A percentile compares a stretch with the other conserved stretches of the same genome.
Evolutionary conservation across 352 stramenopile genomes (phyloP).

Genomic region (Phytophthora palmivora): DNA sequence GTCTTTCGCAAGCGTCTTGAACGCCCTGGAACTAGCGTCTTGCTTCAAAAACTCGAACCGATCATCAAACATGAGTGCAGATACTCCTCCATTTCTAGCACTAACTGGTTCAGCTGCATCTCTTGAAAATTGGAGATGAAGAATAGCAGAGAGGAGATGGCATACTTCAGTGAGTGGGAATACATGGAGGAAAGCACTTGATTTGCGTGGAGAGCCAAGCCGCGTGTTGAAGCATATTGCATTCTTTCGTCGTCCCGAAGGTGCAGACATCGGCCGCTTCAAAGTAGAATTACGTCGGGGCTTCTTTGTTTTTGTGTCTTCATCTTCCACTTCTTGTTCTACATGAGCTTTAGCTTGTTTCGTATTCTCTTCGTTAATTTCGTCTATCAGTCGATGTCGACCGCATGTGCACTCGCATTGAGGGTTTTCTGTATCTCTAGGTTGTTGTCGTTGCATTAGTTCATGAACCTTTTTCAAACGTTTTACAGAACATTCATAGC

Average conservation of each 20-base stretch:
- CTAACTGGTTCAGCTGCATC: constrained; percentile 39
- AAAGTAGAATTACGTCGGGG: constrained; percentile 36
- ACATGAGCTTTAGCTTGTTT: neutral
- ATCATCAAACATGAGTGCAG: constrained; percentile 37
- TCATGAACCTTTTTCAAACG: constrained; percentile 53
- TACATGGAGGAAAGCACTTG: constrained; percentile 44
- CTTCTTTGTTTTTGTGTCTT: constrained; percentile 27
- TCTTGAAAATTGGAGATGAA: constrained; percentile 71
- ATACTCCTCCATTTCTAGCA: constrained; percentile 14
- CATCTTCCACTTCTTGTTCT: constrained; percentile 17
- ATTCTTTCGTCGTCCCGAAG: constrained; percentile 48
- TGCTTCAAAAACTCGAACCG: constrained; percentile 46
- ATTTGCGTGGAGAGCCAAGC: constrained; percentile 39
- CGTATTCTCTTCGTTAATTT: constrained; percentile 28
- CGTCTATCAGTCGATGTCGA: constrained; percentile 44
- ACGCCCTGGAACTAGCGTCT: constrained; percentile 34
- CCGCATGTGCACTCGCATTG: constrained; percentile 60
- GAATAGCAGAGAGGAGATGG: constrained; percentile 60
- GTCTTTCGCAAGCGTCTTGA: constrained; percentile 69
- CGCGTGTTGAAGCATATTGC: constrained; percentile 51
- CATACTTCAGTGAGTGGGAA: constrained; percentile 69
- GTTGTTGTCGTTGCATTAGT: constrained; percentile 38
- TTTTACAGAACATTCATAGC: constrained; percentile 54
- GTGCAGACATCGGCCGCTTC: constrained; percentile 38
- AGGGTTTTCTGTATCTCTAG: constrained; percentile 9